Evolutionary conservation across 441 rosid species (phyloP), one percentile per base, ranked within the genome.

Genomic region (Gossypium davidsonii): DNA sequence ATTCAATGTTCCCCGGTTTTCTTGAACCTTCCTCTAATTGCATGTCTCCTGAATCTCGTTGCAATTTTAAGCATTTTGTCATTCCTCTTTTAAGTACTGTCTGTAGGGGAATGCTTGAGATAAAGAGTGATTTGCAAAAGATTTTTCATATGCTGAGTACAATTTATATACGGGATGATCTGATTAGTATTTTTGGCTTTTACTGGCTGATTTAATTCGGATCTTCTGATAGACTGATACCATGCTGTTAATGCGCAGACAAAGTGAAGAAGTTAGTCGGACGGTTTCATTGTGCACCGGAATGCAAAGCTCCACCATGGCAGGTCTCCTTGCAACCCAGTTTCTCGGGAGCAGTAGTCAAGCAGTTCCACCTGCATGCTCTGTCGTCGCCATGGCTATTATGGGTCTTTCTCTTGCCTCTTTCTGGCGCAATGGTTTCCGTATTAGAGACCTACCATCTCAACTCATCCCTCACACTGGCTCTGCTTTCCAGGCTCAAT

Each of bases 341-440:
- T 93, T 93, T 84, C 96, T 93, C 2, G 92, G 97, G 34, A 85
- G 92, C 66, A 88, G 85, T 73, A 87, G 85, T 73, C 97, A 93
- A 82, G 96, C 97, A 2, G 97, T 90, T 51, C 97, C 97, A n/a
- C 83, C 98, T 9, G 98, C 98, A n/a, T 91, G 95, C 84, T 94
- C 98, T 9, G 98, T 94, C 28, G 95, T 94, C 23, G 93, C 90
- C 75, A 94, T 90, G 98, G 98, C 98, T 25, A 89, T 94, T 68
- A 89, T 94, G 96, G 98, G 98, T 75, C 91, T 94, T 42, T 88
- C 88, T 61, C 97, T 94, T 76, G 96, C 97, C 44, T 90, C 97
- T 61, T 87, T 91, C 79, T 94, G 98, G 98, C 97, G 98, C 31
- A 83, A 67, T 17, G 97, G 97, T 61, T 81, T 12, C 66, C 85